Base-by-base conservation (phyloP, 768 basidiomycete species). In the Pleurotus ostreatus region DNA sequence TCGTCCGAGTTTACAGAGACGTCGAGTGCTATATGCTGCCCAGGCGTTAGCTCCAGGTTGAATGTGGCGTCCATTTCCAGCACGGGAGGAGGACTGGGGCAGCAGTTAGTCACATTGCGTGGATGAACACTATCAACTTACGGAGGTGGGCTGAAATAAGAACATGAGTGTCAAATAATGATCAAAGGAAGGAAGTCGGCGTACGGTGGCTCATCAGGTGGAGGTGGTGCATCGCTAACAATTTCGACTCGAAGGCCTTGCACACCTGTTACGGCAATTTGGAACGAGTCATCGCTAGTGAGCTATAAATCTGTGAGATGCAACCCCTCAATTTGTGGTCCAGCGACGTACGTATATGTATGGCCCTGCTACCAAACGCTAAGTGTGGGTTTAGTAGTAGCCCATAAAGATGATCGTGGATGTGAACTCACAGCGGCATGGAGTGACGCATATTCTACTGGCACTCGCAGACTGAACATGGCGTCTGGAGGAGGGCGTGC, bases 21-120 rank as follows among this genome's bases (percentile, higher is more conserved):
- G 61, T 93, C 92, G 16, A 94, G 78, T 5, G 85, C 88, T 54
- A 94, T 86, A 41, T 82, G 77, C 69, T 91, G 90, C 13, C 90
- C 89, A 0, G 89, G 91, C 4, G 75, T 69, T 25, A 94, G 81
- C 69, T 94, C 92, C 40, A 94, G 76, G 63, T 84, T 89, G 74
- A 94, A 92, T 3, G 83, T 85, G 3, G 86, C 92, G 3, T 88
- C 87, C 92, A 94, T 94, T 60, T 94, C 92, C 16, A 86, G 74
- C 47, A 93, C 85, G 3, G 92, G 92, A 11, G 89, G 78, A 15
- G 80, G 80, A 2, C 79, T 82, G 60, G 58, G 0, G 46, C 37
- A 58, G n/a, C n/a, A 18, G 45, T 12, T 7, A 49, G 45, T 34
- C 30, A 34, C 30, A 34, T 34, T 34, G 9, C 2, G 30, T 34